These are phyloP conservation scores for Arthrocladium fulminans DNA, from an alignment of 2,329 filamentous ascomycete genomes.

Conservation along the genomic window DNA sequence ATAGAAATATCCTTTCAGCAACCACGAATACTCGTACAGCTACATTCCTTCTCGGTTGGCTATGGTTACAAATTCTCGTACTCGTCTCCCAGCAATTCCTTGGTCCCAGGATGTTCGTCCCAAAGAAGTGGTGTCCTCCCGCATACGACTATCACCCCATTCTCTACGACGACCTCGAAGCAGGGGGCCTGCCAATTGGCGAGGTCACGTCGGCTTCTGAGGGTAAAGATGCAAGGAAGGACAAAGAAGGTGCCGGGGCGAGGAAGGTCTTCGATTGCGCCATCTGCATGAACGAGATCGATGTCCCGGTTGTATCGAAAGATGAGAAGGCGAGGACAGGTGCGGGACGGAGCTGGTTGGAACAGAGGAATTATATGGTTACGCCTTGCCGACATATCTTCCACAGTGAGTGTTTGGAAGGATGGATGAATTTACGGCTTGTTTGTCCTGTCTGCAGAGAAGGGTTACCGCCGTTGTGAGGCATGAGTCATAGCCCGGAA, in stretches of 20 bases:
- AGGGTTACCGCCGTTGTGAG: conserved; percentile 68
- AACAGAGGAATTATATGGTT: conserved; percentile 84
- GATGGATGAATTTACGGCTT: conserved; percentile 88
- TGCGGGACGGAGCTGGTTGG: conserved; percentile 55
- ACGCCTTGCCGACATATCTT: conserved; percentile 96
- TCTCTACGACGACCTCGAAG: conserved; percentile 70
- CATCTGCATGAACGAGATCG: conserved; percentile 85
- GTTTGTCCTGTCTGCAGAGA: conserved; percentile 95
- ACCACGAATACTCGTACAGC: conserved; percentile 60
- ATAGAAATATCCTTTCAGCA: conserved; percentile 73
- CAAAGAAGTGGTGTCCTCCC: conserved; percentile 54
- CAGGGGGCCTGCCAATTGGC: conserved; percentile 67
- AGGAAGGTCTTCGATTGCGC: conserved; percentile 73
- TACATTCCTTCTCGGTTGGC: conserved; percentile 59
- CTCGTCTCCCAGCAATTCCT: conserved; percentile 76
- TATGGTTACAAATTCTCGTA: conserved; percentile 75
- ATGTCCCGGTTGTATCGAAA: conserved; percentile 68
- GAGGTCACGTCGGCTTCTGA: conserved; percentile 44
- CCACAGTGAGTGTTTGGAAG: conserved; percentile 81
- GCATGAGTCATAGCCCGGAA: conserved; percentile 2
- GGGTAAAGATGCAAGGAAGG: conserved; percentile 27
- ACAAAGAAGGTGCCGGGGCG: conserved; percentile 29
- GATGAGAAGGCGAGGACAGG: conserved; percentile 42
- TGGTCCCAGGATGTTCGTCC: conserved; percentile 79
- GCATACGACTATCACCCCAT: conserved; percentile 90